phyloP scores from a whole-genome alignment of 495 filamentous ascomycete genomes.

The Aspergillus mulundensis region DNA sequence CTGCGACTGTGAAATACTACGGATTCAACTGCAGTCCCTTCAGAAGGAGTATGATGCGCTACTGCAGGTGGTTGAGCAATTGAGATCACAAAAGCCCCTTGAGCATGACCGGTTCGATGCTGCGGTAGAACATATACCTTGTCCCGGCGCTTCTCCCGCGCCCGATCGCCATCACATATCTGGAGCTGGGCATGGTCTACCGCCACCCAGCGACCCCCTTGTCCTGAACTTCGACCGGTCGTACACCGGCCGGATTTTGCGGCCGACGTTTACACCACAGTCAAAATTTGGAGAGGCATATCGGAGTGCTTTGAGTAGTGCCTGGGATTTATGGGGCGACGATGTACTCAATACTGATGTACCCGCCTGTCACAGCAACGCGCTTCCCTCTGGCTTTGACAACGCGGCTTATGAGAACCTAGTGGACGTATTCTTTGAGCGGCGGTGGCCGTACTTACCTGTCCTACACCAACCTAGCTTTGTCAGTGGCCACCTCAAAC shows the following conservation, averaged over 20 bases:
- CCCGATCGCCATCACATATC: too few relatives aligned
- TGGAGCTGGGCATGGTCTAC: too few relatives aligned
- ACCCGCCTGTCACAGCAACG: too few relatives aligned
- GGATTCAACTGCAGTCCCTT: too few relatives aligned
- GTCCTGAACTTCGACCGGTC: neutral
- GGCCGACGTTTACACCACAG: slow-evolving; percentile 4
- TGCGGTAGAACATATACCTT: too few relatives aligned
- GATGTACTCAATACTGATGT: neutral
- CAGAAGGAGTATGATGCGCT: too few relatives aligned
- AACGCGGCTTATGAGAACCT: neutral
- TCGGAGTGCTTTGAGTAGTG: slow-evolving; percentile 7
- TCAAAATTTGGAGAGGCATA: neutral
- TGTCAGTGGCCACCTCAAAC: neutral
- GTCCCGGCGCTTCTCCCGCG: too few relatives aligned
- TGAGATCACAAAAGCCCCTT: too few relatives aligned
- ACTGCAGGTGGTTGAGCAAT: too few relatives aligned
- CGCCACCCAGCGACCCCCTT: neutral
- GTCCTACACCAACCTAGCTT: slow-evolving; percentile 7
- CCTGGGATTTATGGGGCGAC: slow-evolving; percentile 13
- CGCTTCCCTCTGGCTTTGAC: neutral
- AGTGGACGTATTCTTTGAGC: slow-evolving; percentile 8
- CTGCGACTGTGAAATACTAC: neutral
- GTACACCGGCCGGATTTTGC: slow-evolving; percentile 6
- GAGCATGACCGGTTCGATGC: too few relatives aligned
- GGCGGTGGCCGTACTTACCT: slow-evolving; percentile 12